Percentiles rank a stretch among this genome's conserved stretches.
Evolutionary conservation across 2,329 filamentous ascomycete species (phyloP).

Genomic region (Trichoderma endophyticum): DNA sequence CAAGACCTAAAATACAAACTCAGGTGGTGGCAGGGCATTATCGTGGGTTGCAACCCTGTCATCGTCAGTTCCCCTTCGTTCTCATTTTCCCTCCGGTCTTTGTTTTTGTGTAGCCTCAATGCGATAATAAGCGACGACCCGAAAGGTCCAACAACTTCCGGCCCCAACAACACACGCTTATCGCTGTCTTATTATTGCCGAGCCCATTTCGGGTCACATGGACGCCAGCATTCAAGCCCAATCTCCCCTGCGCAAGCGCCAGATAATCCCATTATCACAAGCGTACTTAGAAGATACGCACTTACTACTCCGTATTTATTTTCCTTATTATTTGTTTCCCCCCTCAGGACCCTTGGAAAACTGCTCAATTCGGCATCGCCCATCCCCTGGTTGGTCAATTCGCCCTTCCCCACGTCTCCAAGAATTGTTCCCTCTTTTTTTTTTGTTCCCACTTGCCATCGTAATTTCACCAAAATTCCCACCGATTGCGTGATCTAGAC

Average conservation of each 20-base stretch:
- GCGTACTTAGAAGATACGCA: background rate
- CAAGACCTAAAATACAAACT: too few relatives aligned
- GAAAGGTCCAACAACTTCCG: background rate
- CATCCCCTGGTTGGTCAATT: background rate
- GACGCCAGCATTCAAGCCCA: background rate
- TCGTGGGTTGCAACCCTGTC: background rate
- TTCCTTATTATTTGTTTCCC: background rate
- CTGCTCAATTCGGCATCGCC: conserved; percentile 15
- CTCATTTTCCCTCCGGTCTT: background rate
- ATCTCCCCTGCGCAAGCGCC: conserved; percentile 10
- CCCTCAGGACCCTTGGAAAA: background rate
- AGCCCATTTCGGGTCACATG: background rate
- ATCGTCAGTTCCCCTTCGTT: background rate
- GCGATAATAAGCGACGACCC: conserved; percentile 11
- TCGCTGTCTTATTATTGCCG: background rate
- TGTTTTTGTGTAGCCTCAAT: background rate
- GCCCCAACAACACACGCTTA: background rate
- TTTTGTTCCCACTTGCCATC: background rate
- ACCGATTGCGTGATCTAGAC: conserved; percentile 17
- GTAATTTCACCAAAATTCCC: background rate
- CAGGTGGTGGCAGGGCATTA: background rate
- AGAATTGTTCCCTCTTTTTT: background rate
- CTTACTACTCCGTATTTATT: background rate
- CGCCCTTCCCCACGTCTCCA: background rate
- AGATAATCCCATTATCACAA: background rate